Base-by-base conservation (phyloP, 2,329 filamentous ascomycete genomes). In the Calonectria hawksworthii region DNA sequence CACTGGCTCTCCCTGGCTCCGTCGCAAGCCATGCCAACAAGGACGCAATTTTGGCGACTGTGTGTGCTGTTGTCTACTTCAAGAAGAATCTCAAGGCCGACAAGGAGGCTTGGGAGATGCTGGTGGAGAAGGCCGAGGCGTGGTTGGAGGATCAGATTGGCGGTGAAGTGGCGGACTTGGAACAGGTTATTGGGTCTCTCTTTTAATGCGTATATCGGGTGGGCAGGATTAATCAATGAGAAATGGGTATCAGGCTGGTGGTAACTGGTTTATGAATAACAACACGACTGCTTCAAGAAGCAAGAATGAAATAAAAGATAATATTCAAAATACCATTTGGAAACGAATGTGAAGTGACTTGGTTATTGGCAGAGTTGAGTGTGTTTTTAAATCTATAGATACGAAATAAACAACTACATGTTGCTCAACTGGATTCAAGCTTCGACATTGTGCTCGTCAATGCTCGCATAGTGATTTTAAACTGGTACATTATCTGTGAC, bases 51-150 rank as follows among this genome's bases (percentile, higher is more conserved):
- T 38, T 83, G 9, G 82, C 82, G 8, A 85, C 85, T 8, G 68
- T 81, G 1, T 83, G 81, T 50, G 82, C 78, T 0, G 76, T 85
- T 2, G 72, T 78, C 4, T 85, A 77, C 52, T 75, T 94, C 75
- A 87, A 90, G 79, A 81, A 67, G 51, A 87, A 85, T 70, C 78
- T 91, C 73, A 77, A 44, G 0, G 83, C 76, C 0, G 85, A 90
- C 66, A 84, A 86, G 80, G 92, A 92, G 3, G 87, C 87, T 9
- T 94, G 92, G 92, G 92, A 93, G 75, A 86, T 94, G 86, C 84
- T 94, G 50, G 90, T 89, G 21, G 88, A 89, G 13, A 94, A 93
- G 86, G 92, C 90, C 0, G 86, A 84, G 79, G 79, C 61, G 0
- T 93, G 90, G 90, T 68, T 92, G 41, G 69, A 75, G 50, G 73